Evolutionary conservation across 2,329 filamentous ascomycete species (phyloP).

Genomic region (Aspergillus quadrilineatus): DNA sequence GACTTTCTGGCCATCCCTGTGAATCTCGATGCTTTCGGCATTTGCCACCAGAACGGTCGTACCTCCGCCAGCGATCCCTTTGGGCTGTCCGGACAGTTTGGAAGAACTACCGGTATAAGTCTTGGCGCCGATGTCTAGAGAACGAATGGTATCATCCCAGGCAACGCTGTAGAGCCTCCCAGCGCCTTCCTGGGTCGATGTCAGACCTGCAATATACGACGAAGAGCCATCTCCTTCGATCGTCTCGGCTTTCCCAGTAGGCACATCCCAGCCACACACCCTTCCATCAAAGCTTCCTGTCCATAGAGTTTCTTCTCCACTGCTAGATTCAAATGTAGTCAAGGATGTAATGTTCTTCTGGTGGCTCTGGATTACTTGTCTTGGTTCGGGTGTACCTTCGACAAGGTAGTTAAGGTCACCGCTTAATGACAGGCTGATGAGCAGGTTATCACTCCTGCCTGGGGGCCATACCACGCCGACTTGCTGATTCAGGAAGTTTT

Average conservation of each 20-base stretch:
- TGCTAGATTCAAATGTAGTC: conserved; percentile 52
- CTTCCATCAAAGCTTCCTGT: conserved; percentile 92
- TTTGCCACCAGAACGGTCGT: conserved; percentile 60
- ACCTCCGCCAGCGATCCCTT: conserved; percentile 61
- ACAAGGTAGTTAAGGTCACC: conserved; percentile 89
- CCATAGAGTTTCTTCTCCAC: conserved; percentile 63
- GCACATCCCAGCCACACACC: conserved; percentile 78
- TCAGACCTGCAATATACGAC: conserved; percentile 79
- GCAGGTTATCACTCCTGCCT: conserved; percentile 76
- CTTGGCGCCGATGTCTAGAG: conserved; percentile 70
- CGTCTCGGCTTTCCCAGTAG: conserved; percentile 64
- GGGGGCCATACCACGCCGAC: conserved; percentile 90
- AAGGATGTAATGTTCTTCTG: conserved; percentile 87
- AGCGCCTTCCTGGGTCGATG: conserved; percentile 51
- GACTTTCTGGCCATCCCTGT: conserved; percentile 58
- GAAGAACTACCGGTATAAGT: conserved; percentile 70
- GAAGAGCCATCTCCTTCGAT: conserved; percentile 80
- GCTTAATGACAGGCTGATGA: conserved; percentile 84
- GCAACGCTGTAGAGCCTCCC: conserved; percentile 77
- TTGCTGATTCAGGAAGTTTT: conserved; percentile 80
- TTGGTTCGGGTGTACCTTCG: conserved; percentile 67
- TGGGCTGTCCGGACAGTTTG: conserved; percentile 77
- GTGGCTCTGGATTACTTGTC: conserved; percentile 77
- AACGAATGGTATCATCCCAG: conserved; percentile 90
- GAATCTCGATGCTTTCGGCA: conserved; percentile 58